Percentiles rank a stretch among this genome's conserved stretches.
These are phyloP conservation scores for Rhododendron ovatum DNA, from an alignment of 148 eudicot genomes.

Conservation along the genomic window DNA sequence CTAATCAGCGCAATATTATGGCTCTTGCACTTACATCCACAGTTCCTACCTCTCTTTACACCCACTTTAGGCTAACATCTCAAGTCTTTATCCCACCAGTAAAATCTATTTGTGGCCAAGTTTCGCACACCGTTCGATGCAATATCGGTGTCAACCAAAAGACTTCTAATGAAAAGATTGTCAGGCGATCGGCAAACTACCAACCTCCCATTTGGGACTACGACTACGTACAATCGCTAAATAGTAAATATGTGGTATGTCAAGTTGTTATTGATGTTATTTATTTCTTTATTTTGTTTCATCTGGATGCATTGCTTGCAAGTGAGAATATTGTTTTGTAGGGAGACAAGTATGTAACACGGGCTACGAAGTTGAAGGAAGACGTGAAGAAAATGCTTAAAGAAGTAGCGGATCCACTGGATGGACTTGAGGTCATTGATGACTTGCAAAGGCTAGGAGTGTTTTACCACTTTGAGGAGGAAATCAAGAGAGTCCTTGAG, in stretches of 20 bases:
- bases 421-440: slow-evolving; percentile 24
- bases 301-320: background rate
- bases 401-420: background rate
- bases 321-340: background rate
- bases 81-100: background rate
- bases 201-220: slow-evolving; percentile 7
- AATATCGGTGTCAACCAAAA: background rate
- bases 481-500: slow-evolving; percentile 16
- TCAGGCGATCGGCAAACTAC: slow-evolving; percentile 1
- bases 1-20: background rate
- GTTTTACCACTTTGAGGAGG: background rate
- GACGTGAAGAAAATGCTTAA: background rate
- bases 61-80: background rate
- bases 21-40: background rate
- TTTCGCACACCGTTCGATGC: background rate
- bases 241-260: background rate
- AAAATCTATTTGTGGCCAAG: background rate
- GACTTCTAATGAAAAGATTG: background rate
- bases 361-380: background rate
- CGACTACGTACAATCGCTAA: background rate
- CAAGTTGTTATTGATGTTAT: no score
- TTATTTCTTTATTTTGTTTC: no score
- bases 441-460: slow-evolving; percentile 22
- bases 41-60: background rate
- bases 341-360: background rate